Evolutionary conservation across 2,329 filamentous ascomycete species (phyloP).

Genomic region (Fusarium illudens): DNA sequence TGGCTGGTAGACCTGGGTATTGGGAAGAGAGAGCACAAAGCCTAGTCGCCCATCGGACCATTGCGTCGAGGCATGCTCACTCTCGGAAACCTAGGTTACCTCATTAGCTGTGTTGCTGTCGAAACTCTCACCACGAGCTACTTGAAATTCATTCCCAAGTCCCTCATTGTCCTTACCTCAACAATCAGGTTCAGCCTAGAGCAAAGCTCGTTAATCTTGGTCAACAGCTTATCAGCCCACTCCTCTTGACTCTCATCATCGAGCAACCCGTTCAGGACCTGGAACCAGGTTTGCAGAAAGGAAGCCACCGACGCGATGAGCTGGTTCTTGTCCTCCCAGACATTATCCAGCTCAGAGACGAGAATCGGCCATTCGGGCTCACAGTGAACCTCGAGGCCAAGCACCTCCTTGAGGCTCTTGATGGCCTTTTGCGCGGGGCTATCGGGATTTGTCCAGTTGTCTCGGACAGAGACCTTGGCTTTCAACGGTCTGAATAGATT

Average conservation of each 20-base stretch:
- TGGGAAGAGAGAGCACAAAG: constrained; percentile 53
- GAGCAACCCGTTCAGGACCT: constrained; percentile 51
- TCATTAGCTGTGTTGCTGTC: not conserved
- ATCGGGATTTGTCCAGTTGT: constrained; percentile 51
- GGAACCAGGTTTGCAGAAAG: constrained; percentile 53
- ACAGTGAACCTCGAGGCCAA: constrained; percentile 52
- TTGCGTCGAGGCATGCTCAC: constrained; percentile 43
- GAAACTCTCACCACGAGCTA: not conserved
- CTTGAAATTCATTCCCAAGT: not conserved
- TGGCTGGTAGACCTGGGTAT: constrained; percentile 41
- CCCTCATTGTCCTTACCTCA: constrained; percentile 43
- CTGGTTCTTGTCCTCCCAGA: constrained; percentile 52
- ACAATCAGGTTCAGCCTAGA: constrained; percentile 48
- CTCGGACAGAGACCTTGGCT: constrained; percentile 53
- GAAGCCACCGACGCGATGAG: constrained; percentile 48
- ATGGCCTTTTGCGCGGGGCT: constrained; percentile 47
- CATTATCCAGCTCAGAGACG: constrained; percentile 47
- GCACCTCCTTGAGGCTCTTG: constrained; percentile 41
- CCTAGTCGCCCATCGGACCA: constrained; percentile 50
- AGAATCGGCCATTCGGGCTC: constrained; percentile 57
- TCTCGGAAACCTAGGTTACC: constrained; percentile 32
- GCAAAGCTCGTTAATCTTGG: constrained; percentile 39
- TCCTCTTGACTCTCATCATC: constrained; percentile 51
- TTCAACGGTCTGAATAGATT: constrained; percentile 51
- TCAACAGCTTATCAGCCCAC: constrained; percentile 55